Conservation (phyloP, 768 basidiomycete genomes). For the Phlebiopsis gigantea region DNA sequence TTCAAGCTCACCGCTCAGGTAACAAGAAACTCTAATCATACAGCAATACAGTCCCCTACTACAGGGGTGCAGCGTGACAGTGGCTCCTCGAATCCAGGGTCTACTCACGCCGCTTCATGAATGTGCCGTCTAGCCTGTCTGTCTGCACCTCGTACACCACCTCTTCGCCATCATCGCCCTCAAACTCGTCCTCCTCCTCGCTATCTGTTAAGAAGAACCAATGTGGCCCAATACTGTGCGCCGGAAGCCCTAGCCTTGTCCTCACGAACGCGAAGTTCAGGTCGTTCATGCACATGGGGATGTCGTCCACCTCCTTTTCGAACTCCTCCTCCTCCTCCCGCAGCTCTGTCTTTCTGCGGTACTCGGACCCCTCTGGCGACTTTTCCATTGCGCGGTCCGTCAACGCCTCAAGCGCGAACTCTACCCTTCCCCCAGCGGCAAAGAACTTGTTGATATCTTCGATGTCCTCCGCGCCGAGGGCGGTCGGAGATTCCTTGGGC, state of each 20-base stretch:
- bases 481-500: not conserved
- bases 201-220: constrained; percentile 14
- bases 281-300: constrained; percentile 25
- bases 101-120: not conserved
- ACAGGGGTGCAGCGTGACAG: too few relatives aligned
- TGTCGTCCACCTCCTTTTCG: constrained; percentile 1
- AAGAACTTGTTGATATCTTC: constrained; percentile 17
- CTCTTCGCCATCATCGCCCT: constrained; percentile 4
- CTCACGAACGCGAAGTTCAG: constrained; percentile 27
- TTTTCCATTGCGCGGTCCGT: constrained; percentile 22
- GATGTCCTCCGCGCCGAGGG: not conserved
- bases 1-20: too few relatives aligned
- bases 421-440: constrained; percentile 23
- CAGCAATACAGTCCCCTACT: too few relatives aligned
- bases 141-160: constrained; percentile 5
- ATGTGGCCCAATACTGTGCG: constrained; percentile 11
- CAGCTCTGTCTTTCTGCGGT: constrained; percentile 14
- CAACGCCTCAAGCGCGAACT: constrained; percentile 26
- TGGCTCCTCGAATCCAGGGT: not conserved
- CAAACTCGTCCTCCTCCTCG: constrained; percentile 2
- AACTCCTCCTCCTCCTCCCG: constrained; percentile 20
- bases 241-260: constrained; percentile 21
- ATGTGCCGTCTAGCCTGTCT: not conserved
- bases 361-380: constrained; percentile 23
- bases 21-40: too few relatives aligned